Percentiles rank a stretch among this genome's conserved stretches.
Evolutionary conservation across 768 basidiomycete genomes (phyloP).

Genomic region (Termitomyces sp.): DNA sequence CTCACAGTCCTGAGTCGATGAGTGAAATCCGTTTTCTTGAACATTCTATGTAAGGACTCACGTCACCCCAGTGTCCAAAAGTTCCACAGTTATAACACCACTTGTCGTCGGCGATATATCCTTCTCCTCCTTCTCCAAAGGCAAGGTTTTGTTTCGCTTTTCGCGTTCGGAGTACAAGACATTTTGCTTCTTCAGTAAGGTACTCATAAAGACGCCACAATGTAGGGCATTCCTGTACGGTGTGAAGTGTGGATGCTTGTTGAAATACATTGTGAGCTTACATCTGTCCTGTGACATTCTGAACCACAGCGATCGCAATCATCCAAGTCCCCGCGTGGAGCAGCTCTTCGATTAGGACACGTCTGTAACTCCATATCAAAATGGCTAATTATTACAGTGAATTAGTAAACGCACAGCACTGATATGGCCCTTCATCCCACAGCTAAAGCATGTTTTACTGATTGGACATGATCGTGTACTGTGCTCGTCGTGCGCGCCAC

Average conservation of each 20-base stretch:
- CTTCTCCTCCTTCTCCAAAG: conserved; percentile 72
- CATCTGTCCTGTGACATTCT: conserved; percentile 56
- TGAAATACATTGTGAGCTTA: conserved; percentile 23
- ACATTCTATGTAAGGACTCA: conserved; percentile 28
- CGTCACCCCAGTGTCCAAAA: conserved; percentile 75
- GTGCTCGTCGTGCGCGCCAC: conserved; percentile 78
- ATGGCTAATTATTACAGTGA: neutral
- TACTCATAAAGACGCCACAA: conserved; percentile 81
- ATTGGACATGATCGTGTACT: conserved; percentile 73
- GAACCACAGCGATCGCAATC: conserved; percentile 73
- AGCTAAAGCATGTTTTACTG: conserved; percentile 73
- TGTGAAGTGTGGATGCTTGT: neutral
- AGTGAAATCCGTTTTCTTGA: neutral
- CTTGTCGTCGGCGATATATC: conserved; percentile 64
- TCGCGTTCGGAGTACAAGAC: conserved; percentile 37
- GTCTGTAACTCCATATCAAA: conserved; percentile 30
- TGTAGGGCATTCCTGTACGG: conserved; percentile 70
- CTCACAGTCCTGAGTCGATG: conserved; percentile 51
- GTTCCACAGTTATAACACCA: conserved; percentile 84
- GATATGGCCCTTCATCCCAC: conserved; percentile 83
- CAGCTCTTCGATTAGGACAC: conserved; percentile 60
- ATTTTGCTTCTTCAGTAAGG: conserved; percentile 47
- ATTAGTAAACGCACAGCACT: conserved; percentile 43
- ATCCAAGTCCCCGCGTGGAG: conserved; percentile 16
- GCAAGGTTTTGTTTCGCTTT: conserved; percentile 41